Conservation (phyloP, 441 rosid species). For the Aquilaria agallochum region DNA sequence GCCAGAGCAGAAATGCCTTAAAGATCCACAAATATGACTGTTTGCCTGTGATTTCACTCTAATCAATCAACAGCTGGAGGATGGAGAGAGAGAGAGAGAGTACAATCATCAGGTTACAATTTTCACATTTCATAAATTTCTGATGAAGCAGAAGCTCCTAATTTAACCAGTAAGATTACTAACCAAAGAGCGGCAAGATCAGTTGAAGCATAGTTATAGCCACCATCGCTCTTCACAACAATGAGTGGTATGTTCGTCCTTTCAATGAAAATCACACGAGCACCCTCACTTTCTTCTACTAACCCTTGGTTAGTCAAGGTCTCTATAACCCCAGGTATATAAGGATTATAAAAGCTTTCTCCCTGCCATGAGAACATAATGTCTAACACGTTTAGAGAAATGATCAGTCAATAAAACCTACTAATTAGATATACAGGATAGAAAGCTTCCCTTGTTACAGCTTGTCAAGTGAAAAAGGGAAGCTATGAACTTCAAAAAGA, state of each 20-base stretch:
- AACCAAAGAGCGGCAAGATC: slow-evolving; percentile 93
- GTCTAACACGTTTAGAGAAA: too few species aligned
- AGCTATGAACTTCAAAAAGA: background rate
- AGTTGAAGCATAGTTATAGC: slow-evolving; percentile 91
- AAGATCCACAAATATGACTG: too few species aligned
- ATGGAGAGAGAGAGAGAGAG: too few species aligned
- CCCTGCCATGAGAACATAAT: slow-evolving; percentile 43
- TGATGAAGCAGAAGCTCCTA: slow-evolving; percentile 5
- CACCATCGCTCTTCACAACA: slow-evolving; percentile 94
- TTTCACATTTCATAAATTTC: background rate
- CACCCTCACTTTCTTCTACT: slow-evolving; percentile 82
- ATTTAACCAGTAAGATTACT: slow-evolving; percentile 15
- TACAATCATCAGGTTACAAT: too few species aligned
- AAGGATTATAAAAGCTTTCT: slow-evolving; percentile 91
- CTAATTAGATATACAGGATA: too few species aligned
- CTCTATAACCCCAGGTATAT: slow-evolving; percentile 58
- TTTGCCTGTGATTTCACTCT: too few species aligned
- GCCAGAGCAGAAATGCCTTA: too few species aligned
- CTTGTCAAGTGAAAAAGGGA: background rate
- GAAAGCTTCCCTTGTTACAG: too few species aligned
- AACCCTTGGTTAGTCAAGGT: slow-evolving; percentile 53
- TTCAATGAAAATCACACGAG: slow-evolving; percentile 78
- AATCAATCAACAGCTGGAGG: too few species aligned
- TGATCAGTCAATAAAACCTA: too few species aligned
- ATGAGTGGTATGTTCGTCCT: slow-evolving; percentile 82